Percentiles rank a stretch among this genome's conserved stretches.
Evolutionary conservation across 352 stramenopile species (phyloP).

Genomic region (Globisporangium abappressorium): DNA sequence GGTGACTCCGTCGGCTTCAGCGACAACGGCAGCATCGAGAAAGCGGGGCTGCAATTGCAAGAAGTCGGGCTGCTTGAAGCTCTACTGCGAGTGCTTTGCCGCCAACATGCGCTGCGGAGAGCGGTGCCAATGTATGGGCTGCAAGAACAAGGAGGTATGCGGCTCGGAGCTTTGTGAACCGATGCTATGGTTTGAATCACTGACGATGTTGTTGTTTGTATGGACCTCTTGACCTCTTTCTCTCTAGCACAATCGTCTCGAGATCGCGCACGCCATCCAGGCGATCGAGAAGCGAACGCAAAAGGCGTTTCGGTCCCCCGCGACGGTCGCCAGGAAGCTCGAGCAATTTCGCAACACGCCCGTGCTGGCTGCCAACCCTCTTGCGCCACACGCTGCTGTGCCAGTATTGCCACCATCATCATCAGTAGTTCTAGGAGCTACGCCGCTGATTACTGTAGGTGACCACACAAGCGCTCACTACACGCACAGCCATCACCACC

Average conservation of each 20-base stretch:
- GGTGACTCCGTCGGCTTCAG: neutral
- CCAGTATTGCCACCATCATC: neutral
- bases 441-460: neutral
- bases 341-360: slow-evolving; percentile 19
- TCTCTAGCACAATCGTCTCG: slow-evolving; percentile 38
- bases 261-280: slow-evolving; percentile 56
- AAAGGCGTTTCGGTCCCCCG: slow-evolving; percentile 39
- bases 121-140: slow-evolving; percentile 70
- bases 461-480: neutral
- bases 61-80: slow-evolving; percentile 95
- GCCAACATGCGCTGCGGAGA: slow-evolving; percentile 48
- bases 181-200: neutral
- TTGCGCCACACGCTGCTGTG: neutral
- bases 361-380: neutral
- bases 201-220: neutral
- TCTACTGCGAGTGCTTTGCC: slow-evolving; percentile 87
- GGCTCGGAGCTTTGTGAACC: neutral
- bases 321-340: slow-evolving; percentile 22
- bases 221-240: neutral
- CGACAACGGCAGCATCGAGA: slow-evolving; percentile 4
- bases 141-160: slow-evolving; percentile 61
- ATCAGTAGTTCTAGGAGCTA: neutral
- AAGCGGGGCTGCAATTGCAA: slow-evolving; percentile 93
- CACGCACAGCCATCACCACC: slow-evolving; percentile 5
- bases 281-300: slow-evolving; percentile 52